phyloP scores from a whole-genome alignment of 75 land plant genomes.

The Sequoiadendron giganteum region DNA sequence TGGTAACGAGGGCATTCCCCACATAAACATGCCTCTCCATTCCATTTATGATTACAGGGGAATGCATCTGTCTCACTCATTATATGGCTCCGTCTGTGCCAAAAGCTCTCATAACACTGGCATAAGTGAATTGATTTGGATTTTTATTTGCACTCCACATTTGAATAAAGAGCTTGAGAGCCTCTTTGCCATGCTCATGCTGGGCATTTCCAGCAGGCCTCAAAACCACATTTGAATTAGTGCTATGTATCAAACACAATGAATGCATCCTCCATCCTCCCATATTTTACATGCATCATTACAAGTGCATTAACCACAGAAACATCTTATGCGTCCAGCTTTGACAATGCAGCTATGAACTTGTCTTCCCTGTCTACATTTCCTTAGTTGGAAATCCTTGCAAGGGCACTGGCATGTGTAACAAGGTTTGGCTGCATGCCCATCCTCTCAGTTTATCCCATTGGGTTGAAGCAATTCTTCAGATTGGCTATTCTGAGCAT shows the following conservation, averaged over 20 bases:
- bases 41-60: slow-evolving; percentile 24
- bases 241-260: slow-evolving; percentile 49
- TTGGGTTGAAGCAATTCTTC: too few species aligned
- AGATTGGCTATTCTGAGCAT: too few species aligned
- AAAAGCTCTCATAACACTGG: slow-evolving; percentile 45
- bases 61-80: slow-evolving; percentile 29
- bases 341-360: too few species aligned
- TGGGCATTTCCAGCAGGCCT: slow-evolving; percentile 64
- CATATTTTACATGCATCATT: slow-evolving; percentile 30
- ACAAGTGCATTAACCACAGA: slow-evolving; percentile 9
- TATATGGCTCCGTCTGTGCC: slow-evolving; percentile 10
- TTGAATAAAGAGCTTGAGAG: slow-evolving; percentile 26
- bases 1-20: slow-evolving; percentile 40
- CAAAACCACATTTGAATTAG: slow-evolving; percentile 35
- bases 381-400: too few species aligned
- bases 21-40: slow-evolving; percentile 44
- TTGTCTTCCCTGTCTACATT: too few species aligned
- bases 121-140: slow-evolving; percentile 52
- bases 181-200: slow-evolving; percentile 37
- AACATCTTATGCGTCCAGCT: too few species aligned
- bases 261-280: slow-evolving; percentile 30
- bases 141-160: slow-evolving; percentile 34
- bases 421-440: too few species aligned
- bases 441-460: too few species aligned
- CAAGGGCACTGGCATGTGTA: too few species aligned